Evolutionary conservation across 2,329 filamentous ascomycete species (phyloP).

Genomic region (Eurotiales sp.): DNA sequence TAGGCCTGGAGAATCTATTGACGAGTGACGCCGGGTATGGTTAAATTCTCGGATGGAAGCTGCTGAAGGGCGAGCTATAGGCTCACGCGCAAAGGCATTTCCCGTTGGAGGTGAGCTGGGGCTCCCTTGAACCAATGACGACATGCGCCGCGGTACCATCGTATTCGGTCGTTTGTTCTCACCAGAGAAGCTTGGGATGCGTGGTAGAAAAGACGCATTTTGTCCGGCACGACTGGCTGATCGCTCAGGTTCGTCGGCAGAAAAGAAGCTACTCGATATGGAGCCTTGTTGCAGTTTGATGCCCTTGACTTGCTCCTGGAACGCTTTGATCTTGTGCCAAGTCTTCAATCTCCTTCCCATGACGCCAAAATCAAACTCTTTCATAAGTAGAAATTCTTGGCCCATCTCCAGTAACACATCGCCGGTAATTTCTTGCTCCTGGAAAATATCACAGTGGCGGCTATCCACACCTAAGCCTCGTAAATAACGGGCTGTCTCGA

Average conservation of each 20-base stretch:
- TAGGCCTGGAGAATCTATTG: slow-evolving; percentile 64
- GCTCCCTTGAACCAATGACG: slow-evolving; percentile 25
- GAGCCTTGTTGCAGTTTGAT: slow-evolving; percentile 45
- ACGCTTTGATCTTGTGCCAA: slow-evolving; percentile 90
- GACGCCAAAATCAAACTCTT: slow-evolving; percentile 88
- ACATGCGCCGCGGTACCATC: slow-evolving; percentile 27
- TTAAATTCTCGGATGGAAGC: slow-evolving; percentile 78
- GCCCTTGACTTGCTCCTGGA: slow-evolving; percentile 80
- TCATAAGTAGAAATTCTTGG: slow-evolving; percentile 90
- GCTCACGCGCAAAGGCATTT: slow-evolving; percentile 40
- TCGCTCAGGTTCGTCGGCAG: slow-evolving; percentile 42
- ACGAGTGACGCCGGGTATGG: slow-evolving; percentile 82
- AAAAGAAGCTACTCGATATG: slow-evolving; percentile 37
- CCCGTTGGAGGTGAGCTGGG: slow-evolving; percentile 43
- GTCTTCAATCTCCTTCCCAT: slow-evolving; percentile 87
- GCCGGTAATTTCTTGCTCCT: slow-evolving; percentile 92
- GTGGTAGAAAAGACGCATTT: slow-evolving; percentile 37
- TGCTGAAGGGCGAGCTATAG: slow-evolving; percentile 62
- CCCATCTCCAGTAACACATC: slow-evolving; percentile 94
- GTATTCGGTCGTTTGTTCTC: slow-evolving; percentile 29
- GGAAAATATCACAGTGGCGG: slow-evolving; percentile 88
- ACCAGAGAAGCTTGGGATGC: slow-evolving; percentile 38
- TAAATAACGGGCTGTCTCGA: slow-evolving; percentile 83
- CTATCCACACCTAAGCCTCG: slow-evolving; percentile 81
- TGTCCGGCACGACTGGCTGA: slow-evolving; percentile 38